A percentile compares a stretch with the other conserved stretches of the same genome.
These are phyloP conservation scores for Exserohilum rostratum DNA, from an alignment of 2,329 filamentous ascomycete genomes.

Conservation along the genomic window DNA sequence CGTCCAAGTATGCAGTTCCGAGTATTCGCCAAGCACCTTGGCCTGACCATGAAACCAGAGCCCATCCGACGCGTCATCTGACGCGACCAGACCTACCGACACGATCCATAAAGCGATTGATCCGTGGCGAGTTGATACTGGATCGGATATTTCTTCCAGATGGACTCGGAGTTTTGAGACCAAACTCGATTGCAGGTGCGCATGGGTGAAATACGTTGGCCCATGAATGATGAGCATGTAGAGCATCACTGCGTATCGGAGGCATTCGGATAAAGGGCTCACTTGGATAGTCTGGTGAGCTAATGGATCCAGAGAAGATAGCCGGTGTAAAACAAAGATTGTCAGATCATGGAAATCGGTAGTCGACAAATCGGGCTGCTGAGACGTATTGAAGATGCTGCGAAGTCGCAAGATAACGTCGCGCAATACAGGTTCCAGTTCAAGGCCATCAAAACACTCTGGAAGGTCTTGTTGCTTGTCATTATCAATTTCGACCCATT, in stretches of 20 bases:
- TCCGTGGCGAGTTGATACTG: background rate
- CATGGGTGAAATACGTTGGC: slow-evolving; percentile 63
- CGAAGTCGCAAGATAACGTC: slow-evolving; percentile 55
- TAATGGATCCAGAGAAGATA: slow-evolving; percentile 45
- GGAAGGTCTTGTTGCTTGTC: slow-evolving; percentile 2
- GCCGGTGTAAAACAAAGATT: slow-evolving; percentile 60
- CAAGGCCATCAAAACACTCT: slow-evolving; percentile 22
- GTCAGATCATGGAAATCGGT: slow-evolving; percentile 62
- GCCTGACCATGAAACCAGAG: slow-evolving; percentile 1
- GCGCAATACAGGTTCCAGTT: slow-evolving; percentile 45
- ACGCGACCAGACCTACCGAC: slow-evolving; percentile 5
- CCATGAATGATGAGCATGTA: slow-evolving; percentile 63
- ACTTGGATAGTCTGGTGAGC: slow-evolving; percentile 17
- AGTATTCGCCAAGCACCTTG: background rate
- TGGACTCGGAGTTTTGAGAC: slow-evolving; percentile 16
- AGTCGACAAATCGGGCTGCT: slow-evolving; percentile 38
- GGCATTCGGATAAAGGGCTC: slow-evolving; percentile 19
- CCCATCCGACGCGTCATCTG: background rate
- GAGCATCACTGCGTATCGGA: slow-evolving; percentile 57
- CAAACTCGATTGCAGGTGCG: slow-evolving; percentile 23
- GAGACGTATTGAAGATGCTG: slow-evolving; percentile 50
- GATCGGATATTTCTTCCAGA: slow-evolving; percentile 5
- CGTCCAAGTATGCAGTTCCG: background rate
- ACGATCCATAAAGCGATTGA: slow-evolving; percentile 4
- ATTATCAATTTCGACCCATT: slow-evolving; percentile 53